A percentile compares a stretch with the other conserved stretches of the same genome.
These are phyloP conservation scores for Candida silvatica DNA, from an alignment of 805 yeast species.

Conservation along the genomic window DNA sequence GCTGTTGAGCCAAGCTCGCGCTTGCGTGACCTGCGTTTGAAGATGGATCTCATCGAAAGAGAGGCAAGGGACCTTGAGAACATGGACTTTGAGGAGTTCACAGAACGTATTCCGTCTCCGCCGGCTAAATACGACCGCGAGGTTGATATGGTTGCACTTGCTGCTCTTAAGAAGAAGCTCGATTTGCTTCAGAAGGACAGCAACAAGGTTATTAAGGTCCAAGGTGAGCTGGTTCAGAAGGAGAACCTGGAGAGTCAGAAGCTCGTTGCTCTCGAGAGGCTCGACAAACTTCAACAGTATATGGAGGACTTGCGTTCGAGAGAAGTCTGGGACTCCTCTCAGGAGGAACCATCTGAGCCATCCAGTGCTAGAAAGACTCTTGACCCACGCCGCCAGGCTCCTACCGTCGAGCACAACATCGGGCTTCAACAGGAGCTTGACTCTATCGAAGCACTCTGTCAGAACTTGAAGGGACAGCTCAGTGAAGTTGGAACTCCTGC, in stretches of 20 bases:
- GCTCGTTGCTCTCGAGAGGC: constrained; percentile 59
- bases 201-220: constrained; percentile 65
- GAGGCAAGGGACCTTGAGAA: constrained; percentile 83
- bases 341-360: not conserved
- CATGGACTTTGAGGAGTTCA: constrained; percentile 62
- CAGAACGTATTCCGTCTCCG: constrained; percentile 9
- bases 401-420: constrained; percentile 11
- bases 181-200: constrained; percentile 63
- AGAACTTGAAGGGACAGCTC: constrained; percentile 17
- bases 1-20: constrained; percentile 68
- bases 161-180: constrained; percentile 45
- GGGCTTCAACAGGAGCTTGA: constrained; percentile 15
- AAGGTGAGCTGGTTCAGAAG: constrained; percentile 36
- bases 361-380: constrained; percentile 12
- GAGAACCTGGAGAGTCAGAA: constrained; percentile 55
- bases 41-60: constrained; percentile 75
- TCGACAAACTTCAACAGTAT: constrained; percentile 53
- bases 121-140: constrained; percentile 17
- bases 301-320: constrained; percentile 14
- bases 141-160: constrained; percentile 49
- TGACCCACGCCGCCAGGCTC: constrained; percentile 16
- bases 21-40: constrained; percentile 63
- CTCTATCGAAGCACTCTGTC: constrained; percentile 19
- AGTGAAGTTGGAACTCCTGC: constrained; percentile 15
- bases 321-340: constrained; percentile 11